phyloP scores from a whole-genome alignment of 2,329 filamentous ascomycete genomes.

The Colletotrichum echinochloae region DNA sequence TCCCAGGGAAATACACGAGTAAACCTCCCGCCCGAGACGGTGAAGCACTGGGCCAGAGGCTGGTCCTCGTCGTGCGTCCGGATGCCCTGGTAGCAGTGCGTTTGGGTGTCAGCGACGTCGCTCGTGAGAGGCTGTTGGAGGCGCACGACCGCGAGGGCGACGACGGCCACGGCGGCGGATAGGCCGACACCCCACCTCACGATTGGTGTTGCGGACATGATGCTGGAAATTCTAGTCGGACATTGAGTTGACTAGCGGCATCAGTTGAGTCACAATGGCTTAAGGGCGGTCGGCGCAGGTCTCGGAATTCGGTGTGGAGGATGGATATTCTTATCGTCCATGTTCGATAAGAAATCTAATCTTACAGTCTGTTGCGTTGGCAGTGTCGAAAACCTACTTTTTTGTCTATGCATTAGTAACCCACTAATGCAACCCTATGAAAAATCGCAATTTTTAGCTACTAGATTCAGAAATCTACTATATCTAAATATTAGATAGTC shows the following conservation, averaged over 20 bases:
- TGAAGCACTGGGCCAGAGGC: slow-evolving; percentile 65
- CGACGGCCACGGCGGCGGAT: slow-evolving; percentile 45
- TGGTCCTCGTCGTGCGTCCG: slow-evolving; percentile 52
- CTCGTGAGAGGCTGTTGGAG: slow-evolving; percentile 40
- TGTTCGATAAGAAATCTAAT: slow-evolving; percentile 24
- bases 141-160: slow-evolving; percentile 49
- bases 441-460: too few species aligned
- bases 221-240: slow-evolving; percentile 3
- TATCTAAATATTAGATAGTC: too few species aligned
- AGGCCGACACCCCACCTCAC: slow-evolving; percentile 45
- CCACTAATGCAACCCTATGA: too few species aligned
- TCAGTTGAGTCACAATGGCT: slow-evolving; percentile 4
- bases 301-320: slow-evolving; percentile 31
- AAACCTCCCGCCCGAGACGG: slow-evolving; percentile 64
- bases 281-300: not conserved
- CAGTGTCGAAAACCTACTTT: too few species aligned
- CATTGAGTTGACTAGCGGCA: slow-evolving; percentile 11
- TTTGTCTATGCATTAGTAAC: too few species aligned
- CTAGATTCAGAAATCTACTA: too few species aligned
- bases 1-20: slow-evolving; percentile 57
- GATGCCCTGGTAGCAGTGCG: slow-evolving; percentile 56
- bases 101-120: slow-evolving; percentile 39
- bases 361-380: too few species aligned
- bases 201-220: slow-evolving; percentile 28
- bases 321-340: slow-evolving; percentile 31